Evolutionary conservation across 2,329 filamentous ascomycete genomes (phyloP).

Genomic region (Penicillium griseofulvum): DNA sequence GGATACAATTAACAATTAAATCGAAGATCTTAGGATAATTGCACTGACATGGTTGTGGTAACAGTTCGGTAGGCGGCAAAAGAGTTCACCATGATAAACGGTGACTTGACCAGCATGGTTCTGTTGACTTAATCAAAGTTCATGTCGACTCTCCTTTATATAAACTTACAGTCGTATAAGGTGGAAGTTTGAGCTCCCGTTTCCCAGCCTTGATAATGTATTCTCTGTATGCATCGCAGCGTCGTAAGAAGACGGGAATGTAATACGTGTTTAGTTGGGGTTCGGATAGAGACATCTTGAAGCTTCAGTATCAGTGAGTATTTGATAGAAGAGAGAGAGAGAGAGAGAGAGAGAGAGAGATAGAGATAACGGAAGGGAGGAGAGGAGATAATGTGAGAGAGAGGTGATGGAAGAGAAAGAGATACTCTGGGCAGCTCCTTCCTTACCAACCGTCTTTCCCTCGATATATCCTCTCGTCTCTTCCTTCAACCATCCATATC

Average conservation of each 20-base stretch:
- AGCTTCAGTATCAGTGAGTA: too few relatives aligned
- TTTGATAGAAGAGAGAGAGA: too few relatives aligned
- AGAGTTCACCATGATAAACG: background rate
- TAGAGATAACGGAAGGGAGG: too few relatives aligned
- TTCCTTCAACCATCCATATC: background rate
- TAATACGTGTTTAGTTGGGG: background rate
- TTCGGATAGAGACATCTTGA: background rate
- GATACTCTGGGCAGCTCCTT: background rate
- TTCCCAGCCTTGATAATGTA: background rate
- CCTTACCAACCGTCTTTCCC: background rate
- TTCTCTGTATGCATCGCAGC: background rate
- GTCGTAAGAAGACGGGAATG: background rate
- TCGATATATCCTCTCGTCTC: background rate
- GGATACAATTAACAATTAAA: background rate
- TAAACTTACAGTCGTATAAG: background rate
- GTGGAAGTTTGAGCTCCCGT: background rate
- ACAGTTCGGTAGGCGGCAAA: background rate
- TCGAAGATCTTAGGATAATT: background rate
- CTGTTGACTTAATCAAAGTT: background rate
- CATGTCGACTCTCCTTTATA: background rate
- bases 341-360: too few relatives aligned
- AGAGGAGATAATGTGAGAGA: too few relatives aligned
- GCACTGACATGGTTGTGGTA: background rate
- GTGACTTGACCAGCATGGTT: background rate
- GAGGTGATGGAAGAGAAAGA: background rate